Conservation (phyloP, 1,284 basidiomycete genomes). For the Irpex lacteus region DNA sequence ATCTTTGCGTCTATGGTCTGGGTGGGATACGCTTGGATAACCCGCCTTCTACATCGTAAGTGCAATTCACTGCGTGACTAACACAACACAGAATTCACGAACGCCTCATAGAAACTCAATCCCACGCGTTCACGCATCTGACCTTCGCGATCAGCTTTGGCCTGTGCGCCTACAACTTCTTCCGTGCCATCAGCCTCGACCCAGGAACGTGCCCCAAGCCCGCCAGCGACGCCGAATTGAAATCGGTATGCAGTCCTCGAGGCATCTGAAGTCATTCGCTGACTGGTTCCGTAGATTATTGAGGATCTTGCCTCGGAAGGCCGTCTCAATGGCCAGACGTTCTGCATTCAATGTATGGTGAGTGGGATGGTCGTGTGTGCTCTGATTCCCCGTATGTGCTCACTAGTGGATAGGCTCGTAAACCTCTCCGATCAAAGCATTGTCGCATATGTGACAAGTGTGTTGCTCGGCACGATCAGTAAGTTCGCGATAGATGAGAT, state of each 20-base stretch:
- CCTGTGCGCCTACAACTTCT: constrained; percentile 86
- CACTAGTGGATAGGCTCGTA: constrained; percentile 58
- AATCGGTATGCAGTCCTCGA: constrained; percentile 50
- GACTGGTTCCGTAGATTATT: constrained; percentile 56
- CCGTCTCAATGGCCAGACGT: constrained; percentile 90
- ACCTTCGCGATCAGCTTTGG: constrained; percentile 70
- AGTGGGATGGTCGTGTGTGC: constrained; percentile 14
- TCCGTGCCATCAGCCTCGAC: constrained; percentile 84
- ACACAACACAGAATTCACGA: not conserved
- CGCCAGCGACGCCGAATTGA: constrained; percentile 76
- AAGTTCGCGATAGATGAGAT: constrained; percentile 31
- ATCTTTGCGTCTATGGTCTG: constrained; percentile 85
- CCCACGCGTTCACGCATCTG: constrained; percentile 74
- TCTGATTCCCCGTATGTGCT: not conserved
- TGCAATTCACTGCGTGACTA: constrained; percentile 12
- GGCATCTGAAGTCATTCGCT: not conserved
- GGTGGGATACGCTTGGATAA: constrained; percentile 84
- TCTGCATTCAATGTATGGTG: constrained; percentile 94
- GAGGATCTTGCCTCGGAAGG: constrained; percentile 89
- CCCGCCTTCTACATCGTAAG: constrained; percentile 69
- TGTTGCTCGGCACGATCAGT: constrained; percentile 90
- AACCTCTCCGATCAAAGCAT: constrained; percentile 93
- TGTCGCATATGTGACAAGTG: constrained; percentile 92
- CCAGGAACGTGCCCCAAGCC: constrained; percentile 88
- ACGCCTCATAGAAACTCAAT: constrained; percentile 56